These are phyloP conservation scores for Leccinum fibrillosum DNA, from an alignment of 768 basidiomycete species.

Conservation along the genomic window DNA sequence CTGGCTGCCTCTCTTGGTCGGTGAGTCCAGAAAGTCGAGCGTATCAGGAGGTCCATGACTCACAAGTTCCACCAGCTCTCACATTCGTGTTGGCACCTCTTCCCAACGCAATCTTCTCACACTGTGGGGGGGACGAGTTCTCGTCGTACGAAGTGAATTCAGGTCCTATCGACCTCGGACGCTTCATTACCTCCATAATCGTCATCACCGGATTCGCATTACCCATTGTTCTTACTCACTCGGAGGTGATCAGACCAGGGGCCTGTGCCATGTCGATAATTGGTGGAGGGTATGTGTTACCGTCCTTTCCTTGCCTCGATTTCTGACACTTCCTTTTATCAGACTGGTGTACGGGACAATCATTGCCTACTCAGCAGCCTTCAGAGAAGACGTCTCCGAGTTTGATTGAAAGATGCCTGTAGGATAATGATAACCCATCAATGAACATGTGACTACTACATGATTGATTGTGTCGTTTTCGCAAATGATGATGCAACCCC, in stretches of 20 bases:
- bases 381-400: constrained; percentile 79
- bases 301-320: neutral
- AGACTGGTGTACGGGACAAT: constrained; percentile 91
- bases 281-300: constrained; percentile 68
- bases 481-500: neutral
- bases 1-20: constrained; percentile 96
- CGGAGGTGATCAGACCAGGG: constrained; percentile 76
- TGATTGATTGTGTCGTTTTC: constrained; percentile 9
- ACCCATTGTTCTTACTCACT: constrained; percentile 89
- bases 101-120: constrained; percentile 91
- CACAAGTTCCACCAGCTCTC: constrained; percentile 52
- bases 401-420: constrained; percentile 47
- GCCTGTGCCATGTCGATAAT: constrained; percentile 94
- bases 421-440: neutral
- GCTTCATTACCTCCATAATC: constrained; percentile 87
- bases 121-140: constrained; percentile 90
- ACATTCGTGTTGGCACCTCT: constrained; percentile 95
- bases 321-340: neutral
- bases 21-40: constrained; percentile 45
- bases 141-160: constrained; percentile 68
- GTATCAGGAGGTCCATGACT: neutral
- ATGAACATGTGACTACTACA: constrained; percentile 15
- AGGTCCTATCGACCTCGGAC: constrained; percentile 83
- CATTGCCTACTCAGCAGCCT: constrained; percentile 79
- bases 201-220: constrained; percentile 93